Evolutionary conservation across 257 asterid species (phyloP).

Genomic region (Solanum lycopersicoides): DNA sequence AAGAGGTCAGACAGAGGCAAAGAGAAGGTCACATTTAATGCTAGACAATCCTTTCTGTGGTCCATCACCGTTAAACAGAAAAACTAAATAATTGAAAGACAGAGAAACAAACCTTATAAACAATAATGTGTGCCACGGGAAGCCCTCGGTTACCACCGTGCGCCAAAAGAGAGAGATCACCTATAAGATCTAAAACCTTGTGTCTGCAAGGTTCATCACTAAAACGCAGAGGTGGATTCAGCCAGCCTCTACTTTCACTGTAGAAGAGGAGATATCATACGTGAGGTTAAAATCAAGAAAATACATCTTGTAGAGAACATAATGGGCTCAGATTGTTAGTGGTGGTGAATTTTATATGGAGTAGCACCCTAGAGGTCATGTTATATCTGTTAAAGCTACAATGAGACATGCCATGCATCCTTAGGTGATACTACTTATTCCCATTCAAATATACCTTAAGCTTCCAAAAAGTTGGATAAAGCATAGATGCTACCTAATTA

Average conservation of each 20-base stretch:
- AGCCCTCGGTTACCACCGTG: slow-evolving; percentile 81
- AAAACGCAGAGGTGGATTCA: slow-evolving; percentile 81
- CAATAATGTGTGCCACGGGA: slow-evolving; percentile 66
- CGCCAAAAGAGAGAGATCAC: slow-evolving; percentile 89
- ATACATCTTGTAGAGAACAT: background rate
- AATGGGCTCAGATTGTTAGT: background rate
- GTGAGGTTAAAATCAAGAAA: background rate
- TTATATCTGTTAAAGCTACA: background rate
- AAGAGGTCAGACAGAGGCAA: background rate
- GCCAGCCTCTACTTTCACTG: slow-evolving; percentile 72
- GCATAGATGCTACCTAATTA: background rate
- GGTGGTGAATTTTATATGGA: background rate
- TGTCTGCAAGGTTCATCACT: slow-evolving; percentile 89
- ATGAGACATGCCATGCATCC: background rate
- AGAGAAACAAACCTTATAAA: slow-evolving; percentile 54
- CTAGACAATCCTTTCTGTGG: background rate
- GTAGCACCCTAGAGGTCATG: background rate
- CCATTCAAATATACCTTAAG: background rate
- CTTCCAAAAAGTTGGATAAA: background rate
- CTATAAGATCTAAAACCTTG: slow-evolving; percentile 90
- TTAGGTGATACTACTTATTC: background rate
- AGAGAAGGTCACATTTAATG: background rate
- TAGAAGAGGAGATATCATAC: background rate
- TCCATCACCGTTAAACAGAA: background rate
- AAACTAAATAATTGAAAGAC: background rate